phyloP scores from a whole-genome alignment of 495 filamentous ascomycete species.

The Daldinia vernicosa region DNA sequence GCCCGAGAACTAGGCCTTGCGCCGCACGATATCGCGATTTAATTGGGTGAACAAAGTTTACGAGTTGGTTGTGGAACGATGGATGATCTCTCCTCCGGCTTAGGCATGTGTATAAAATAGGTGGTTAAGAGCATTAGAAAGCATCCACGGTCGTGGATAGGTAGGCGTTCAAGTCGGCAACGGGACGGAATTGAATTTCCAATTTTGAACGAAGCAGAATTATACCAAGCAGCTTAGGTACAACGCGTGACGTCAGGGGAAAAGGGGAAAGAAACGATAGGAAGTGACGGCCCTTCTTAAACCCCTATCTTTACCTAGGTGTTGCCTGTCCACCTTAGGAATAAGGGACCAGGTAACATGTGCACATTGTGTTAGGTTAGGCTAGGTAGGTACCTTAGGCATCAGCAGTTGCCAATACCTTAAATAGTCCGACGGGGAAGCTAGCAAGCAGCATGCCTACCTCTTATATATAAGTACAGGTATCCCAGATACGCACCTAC shows the following conservation, averaged over 20 bases:
- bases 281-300: background rate
- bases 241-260: conserved; percentile 1
- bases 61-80: conserved; percentile 36
- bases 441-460: background rate
- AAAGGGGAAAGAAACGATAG: background rate
- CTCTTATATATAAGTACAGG: too few species aligned
- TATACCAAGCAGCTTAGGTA: background rate
- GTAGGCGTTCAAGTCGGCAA: conserved; percentile 44
- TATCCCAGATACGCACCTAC: background rate
- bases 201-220: conserved; percentile 23
- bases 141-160: conserved; percentile 42
- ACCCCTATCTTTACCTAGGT: background rate
- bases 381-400: too few species aligned
- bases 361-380: too few species aligned
- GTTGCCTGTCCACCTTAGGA: background rate
- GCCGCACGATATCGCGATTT: conserved; percentile 31
- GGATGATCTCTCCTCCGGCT: conserved; percentile 49
- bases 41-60: conserved; percentile 20
- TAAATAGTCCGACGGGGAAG: too few species aligned
- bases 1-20: conserved; percentile 33
- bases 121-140: conserved; percentile 46
- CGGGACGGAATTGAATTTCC: conserved; percentile 42
- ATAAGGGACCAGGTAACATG: background rate
- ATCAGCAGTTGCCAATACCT: too few species aligned
- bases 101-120: conserved; percentile 46